Evolutionary conservation across 2,329 filamentous ascomycete species (phyloP), one percentile per base, ranked within the genome.

Genomic region (Hortaea sp.): DNA sequence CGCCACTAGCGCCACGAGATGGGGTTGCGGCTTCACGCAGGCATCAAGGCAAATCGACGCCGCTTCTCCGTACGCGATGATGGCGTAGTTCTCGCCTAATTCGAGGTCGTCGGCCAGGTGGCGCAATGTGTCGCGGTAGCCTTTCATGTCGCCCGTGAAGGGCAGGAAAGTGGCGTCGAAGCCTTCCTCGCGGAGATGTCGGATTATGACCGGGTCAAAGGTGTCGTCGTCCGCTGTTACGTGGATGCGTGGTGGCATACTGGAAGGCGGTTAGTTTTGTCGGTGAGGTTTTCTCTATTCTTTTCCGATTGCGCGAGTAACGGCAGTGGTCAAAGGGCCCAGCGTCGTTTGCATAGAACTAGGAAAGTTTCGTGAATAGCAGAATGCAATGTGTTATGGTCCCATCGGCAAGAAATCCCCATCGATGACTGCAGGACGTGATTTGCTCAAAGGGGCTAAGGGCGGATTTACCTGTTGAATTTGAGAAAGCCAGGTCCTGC

Each of bases 171-270:
- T 61, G 5, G 63, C 62, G 32, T 67, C 59, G 60, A 66, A 72
- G 47, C 68, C 66, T 52, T 72, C 68, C 48, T 68, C 63, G 50
- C 60, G 59, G 55, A 69, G 66, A 40, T 66, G 58, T 7, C 66
- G 53, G 11, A 71, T 51, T 5, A 64, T 57, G n/a, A 56, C 54
- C 20, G 60, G 55, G 31, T 69, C 65, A 42, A 69, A 66, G 35
- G 66, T 59, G 3, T 61, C 53, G 34, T 64, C 60, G 20, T 66
- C 55, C 43, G 63, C 59, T 4, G 67, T 67, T n/a, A 72, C 54
- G 50, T 62, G 66, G 5, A 72, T 52, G 41, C 60, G 62, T 35
- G 55, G 54, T 10, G 54, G 51, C 37, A 39, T 39, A 13, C 37
- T 39, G 13, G 9, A 20, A 20, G 20, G 20, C 2, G 20, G 32